Base-by-base conservation (phyloP, 352 stramenopile species). In the Pelagophyceae sp. region DNA sequence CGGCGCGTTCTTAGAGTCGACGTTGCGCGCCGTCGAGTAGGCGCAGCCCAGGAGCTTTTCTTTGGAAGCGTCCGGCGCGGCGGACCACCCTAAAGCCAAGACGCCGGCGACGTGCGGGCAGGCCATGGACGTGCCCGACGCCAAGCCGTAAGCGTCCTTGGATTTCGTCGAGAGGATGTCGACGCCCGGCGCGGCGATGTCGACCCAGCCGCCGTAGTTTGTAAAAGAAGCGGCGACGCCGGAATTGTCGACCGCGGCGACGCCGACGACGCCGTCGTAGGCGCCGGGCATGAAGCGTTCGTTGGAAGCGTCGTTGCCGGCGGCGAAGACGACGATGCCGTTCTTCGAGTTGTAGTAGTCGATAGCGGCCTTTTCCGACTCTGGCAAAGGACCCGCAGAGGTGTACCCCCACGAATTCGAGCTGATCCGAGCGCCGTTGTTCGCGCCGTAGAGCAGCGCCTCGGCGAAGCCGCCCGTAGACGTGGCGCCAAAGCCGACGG, bases 51-150 rank as follows among this genome's bases (percentile, higher is more conserved):
- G 63, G 19, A 72, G 29, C 35, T 72, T 32, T 1, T 38, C 27
- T 27, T 25, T 38, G 6, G 63, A 50, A 15, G n/a, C 1, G 31
- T 29, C 29, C 31, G 63, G 63, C 31, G 6, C 19, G 63, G 40
- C 6, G 31, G 6, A 38, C 29, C 37, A 27, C 29, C 63, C 63
- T n/a, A 72, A 32, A 3, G 63, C 63, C 29, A 72, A 35, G 6
- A 72, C 35, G 6, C 63, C 63, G 11, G 63, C 63, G 19, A 72
- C 63, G 63, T 50, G 31, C 31, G 63, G 63, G 63, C 31, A 50
- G 6, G 63, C 63, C 63, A 72, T 72, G 6, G 63, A 72, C 63
- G 63, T 72, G 31, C 63, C 63, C 31, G 63, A 72, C 63, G 27
- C 27, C 29, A 45, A 72, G 63, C 19, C 29, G 63, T 72, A 72